A percentile compares a stretch with the other conserved stretches of the same genome.
These are phyloP conservation scores for Leccinum huronense DNA, from an alignment of 1,284 basidiomycete genomes.

Conservation along the genomic window DNA sequence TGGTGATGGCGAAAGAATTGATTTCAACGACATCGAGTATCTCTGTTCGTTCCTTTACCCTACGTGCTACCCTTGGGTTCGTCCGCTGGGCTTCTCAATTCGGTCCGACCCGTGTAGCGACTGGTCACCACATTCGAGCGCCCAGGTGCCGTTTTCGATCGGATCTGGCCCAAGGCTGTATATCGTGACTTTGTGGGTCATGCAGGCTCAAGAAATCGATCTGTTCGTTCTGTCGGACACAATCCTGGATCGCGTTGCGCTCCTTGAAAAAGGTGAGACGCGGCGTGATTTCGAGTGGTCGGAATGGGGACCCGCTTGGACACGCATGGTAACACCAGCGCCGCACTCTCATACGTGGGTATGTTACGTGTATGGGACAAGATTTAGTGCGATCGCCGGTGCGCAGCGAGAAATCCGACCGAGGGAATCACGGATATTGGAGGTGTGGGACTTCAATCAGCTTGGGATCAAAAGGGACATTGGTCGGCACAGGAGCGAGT, in stretches of 20 bases:
- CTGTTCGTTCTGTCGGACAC: slow-evolving; percentile 51
- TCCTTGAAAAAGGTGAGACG: slow-evolving; percentile 22
- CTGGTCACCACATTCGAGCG: slow-evolving; percentile 39
- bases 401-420: slow-evolving; percentile 8
- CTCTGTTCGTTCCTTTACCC: slow-evolving; percentile 45
- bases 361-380: slow-evolving; percentile 57
- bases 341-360: slow-evolving; percentile 49
- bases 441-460: slow-evolving; percentile 55
- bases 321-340: slow-evolving; percentile 41
- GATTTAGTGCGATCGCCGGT: slow-evolving; percentile 37
- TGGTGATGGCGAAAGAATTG: slow-evolving; percentile 24
- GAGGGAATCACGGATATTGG: slow-evolving; percentile 23
- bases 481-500: slow-evolving; percentile 10
- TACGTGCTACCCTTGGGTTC: slow-evolving; percentile 28
- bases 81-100: slow-evolving; percentile 40
- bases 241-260: slow-evolving; percentile 38
- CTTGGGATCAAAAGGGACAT: slow-evolving; percentile 38
- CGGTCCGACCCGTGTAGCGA: slow-evolving; percentile 56
- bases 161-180: slow-evolving; percentile 46
- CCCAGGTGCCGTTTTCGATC: slow-evolving; percentile 49
- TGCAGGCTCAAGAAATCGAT: slow-evolving; percentile 32
- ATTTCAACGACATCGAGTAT: slow-evolving; percentile 34
- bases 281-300: slow-evolving; percentile 43
- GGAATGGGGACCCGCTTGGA: slow-evolving; percentile 50
- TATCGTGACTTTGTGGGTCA: slow-evolving; percentile 46